These are phyloP conservation scores for Massariosphaeria phaeospora DNA, from an alignment of 495 filamentous ascomycete genomes.

Conservation along the genomic window DNA sequence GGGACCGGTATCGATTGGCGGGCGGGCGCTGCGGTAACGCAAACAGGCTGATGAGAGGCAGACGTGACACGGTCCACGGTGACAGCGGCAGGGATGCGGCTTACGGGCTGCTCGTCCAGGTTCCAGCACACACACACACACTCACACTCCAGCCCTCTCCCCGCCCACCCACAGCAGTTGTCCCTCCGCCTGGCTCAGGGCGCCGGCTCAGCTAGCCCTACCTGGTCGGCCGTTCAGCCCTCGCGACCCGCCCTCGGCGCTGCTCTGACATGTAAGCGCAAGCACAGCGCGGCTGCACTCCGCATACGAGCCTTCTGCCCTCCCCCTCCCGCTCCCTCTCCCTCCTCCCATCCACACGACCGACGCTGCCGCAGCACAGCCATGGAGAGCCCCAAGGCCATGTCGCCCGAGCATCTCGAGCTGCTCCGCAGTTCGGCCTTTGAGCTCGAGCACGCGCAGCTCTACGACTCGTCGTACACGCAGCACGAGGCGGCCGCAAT, in stretches of 20 bases:
- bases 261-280: conserved; percentile 19
- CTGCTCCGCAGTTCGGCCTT: conserved; percentile 28
- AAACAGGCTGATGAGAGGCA: conserved; percentile 12
- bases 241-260: neutral
- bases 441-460: conserved; percentile 25
- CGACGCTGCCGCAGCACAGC: neutral
- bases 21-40: neutral
- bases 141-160: neutral
- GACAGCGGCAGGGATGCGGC: conserved; percentile 11
- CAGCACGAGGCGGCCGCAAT: conserved; percentile 28
- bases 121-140: neutral
- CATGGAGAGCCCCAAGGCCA: conserved; percentile 20
- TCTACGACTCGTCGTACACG: conserved; percentile 28
- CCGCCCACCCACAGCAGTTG: neutral
- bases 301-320: conserved; percentile 6
- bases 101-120: conserved; percentile 9
- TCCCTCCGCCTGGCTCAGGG: neutral
- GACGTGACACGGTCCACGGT: neutral
- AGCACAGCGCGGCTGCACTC: conserved; percentile 21
- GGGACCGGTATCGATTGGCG: conserved; percentile 4
- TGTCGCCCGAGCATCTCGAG: conserved; percentile 22
- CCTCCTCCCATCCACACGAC: neutral
- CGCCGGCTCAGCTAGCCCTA: conserved; percentile 7
- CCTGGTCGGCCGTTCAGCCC: conserved; percentile 3
- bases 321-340: conserved; percentile 1